These are phyloP conservation scores for Ceratocystiopsis sp. DNA, from an alignment of 2,329 filamentous ascomycete species.

Conservation along the genomic window DNA sequence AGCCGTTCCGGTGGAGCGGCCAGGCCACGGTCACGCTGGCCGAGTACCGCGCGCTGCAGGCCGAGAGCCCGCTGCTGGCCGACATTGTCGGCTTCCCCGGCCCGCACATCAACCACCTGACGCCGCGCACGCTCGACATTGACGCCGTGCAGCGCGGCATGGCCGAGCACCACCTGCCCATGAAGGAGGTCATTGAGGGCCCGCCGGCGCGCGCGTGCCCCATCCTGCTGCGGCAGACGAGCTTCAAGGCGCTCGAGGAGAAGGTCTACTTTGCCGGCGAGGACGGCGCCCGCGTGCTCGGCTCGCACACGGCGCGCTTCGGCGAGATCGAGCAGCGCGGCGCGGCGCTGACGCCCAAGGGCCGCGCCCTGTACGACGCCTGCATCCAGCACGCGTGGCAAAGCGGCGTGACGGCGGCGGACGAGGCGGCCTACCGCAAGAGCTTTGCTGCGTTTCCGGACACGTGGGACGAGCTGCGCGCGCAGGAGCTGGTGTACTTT, in stretches of 20 bases:
- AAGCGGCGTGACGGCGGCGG: conserved; percentile 10
- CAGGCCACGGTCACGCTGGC: conserved; percentile 21
- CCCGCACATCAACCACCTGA: conserved; percentile 36
- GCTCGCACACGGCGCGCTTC: conserved; percentile 30
- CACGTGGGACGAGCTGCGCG: conserved; percentile 19
- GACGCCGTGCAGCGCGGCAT: conserved; percentile 25
- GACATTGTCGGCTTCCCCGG: conserved; percentile 26
- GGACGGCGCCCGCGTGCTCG: conserved; percentile 11
- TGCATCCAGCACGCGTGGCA: conserved; percentile 19
- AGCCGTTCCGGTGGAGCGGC: conserved; percentile 30
- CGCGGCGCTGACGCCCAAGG: conserved; percentile 27
- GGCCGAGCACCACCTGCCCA: conserved; percentile 21
- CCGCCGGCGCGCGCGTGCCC: conserved; percentile 26
- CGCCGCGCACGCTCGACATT: conserved; percentile 32
- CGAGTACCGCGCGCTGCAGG: conserved; percentile 24
- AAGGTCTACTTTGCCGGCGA: conserved; percentile 21
- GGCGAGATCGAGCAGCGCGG: conserved; percentile 37
- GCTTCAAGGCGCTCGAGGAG: conserved; percentile 34
- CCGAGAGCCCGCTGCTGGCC: conserved; percentile 29
- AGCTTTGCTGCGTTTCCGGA: conserved; percentile 17
- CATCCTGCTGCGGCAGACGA: conserved; percentile 34
- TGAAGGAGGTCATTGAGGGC: conserved; percentile 33
- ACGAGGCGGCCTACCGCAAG: conserved; percentile 17
- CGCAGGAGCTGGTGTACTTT: conserved; percentile 22
- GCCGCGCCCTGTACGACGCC: conserved; percentile 27